Base-by-base conservation (phyloP, 148 eudicot species). In the Silene conica region DNA sequence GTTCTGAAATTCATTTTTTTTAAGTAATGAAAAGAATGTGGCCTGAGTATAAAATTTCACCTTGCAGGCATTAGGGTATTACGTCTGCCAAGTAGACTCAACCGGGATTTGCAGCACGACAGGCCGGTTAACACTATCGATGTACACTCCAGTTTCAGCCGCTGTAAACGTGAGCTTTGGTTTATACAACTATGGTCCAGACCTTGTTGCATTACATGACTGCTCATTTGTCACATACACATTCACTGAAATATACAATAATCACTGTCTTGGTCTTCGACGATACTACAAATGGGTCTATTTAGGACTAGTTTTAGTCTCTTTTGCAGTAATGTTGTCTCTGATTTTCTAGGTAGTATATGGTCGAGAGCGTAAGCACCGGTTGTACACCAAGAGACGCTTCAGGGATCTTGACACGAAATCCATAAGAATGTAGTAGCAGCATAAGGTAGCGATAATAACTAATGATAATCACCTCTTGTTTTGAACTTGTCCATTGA, bases 341-440 rank as follows among this genome's bases (percentile, higher is more conserved):
- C 87, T 94, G 20, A 64, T 87, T 52, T 91, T 88, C 76, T 94
- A 96, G 97, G 88, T 94, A 14, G 74, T 94, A 3, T 94, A 87
- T 63, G 96, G 96, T 9, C 74, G 97, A 75, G 98, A 92, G 78
- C 87, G 98, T 21, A 77, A 85, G 69, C 93, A 90, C 75, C 84
- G 93, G 8, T 78, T 89, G 23, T 88, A 80, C 58, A 84, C 91
- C 28, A 89, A 89, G 73, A 74, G 71, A 38, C 78, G 67, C 26
- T 74, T 78, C n/a, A 34, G 73, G 6, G 79, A 63, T 20, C 70
- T 75, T 41, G 23, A 58, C 21, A 82, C 41, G 81, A 67, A 70
- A 22, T 19, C 67, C 20, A 71, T 28, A 65, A 23, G 54, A 38
- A n/a, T 46, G 65, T 38, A 19, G 34, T 23, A 46, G 38, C n/a